These are phyloP conservation scores for Petrea volubilis DNA, from an alignment of 257 asterid species.

Conservation along the genomic window DNA sequence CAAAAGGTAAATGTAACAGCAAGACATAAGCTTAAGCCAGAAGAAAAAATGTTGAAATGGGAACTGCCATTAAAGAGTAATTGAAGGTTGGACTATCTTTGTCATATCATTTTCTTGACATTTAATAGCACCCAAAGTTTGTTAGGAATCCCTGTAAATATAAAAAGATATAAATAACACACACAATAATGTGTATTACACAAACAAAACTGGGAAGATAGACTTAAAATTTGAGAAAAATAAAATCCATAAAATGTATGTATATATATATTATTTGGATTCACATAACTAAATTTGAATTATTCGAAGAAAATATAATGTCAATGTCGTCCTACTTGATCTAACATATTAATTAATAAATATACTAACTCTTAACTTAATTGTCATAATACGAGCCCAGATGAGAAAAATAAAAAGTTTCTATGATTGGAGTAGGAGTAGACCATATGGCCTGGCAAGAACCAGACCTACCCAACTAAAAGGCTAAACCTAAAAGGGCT, in stretches of 20 bases:
- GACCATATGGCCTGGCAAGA: not conserved
- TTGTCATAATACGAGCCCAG: no score
- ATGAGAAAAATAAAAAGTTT: not conserved
- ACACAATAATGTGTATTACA: not conserved
- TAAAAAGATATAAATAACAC: not conserved
- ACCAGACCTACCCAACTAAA: not conserved
- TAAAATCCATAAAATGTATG: no score
- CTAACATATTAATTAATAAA: no score
- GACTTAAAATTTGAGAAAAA: no score
- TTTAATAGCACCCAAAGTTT: not conserved
- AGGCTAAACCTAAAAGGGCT: not conserved
- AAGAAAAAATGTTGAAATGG: not conserved
- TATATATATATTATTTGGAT: no score
- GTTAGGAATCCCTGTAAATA: not conserved
- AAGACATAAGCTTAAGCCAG: not conserved
- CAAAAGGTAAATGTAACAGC: not conserved
- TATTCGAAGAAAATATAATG: no score
- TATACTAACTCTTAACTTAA: no score
- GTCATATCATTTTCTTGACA: not conserved
- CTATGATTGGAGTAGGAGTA: not conserved
- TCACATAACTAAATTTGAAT: no score
- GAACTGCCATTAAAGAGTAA: not conserved
- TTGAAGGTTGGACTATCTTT: conserved; percentile 10
- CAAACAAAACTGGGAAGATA: no score
- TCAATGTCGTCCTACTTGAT: no score